phyloP scores from a whole-genome alignment of 2,329 filamentous ascomycete genomes.

The Colletotrichum navitas region DNA sequence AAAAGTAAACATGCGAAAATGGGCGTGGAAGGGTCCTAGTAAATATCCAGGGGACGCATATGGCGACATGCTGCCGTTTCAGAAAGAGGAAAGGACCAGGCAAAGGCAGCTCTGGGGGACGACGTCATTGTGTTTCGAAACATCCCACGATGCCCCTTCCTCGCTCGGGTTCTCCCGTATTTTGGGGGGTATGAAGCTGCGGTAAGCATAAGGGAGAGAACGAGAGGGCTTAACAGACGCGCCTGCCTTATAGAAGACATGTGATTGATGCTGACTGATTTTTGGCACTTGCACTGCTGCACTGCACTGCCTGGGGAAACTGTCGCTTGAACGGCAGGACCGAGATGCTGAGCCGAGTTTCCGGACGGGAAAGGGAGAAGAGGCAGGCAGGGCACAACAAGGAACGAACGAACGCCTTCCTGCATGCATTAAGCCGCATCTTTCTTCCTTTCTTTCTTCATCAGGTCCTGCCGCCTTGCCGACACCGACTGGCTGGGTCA shows the following conservation, averaged over 20 bases:
- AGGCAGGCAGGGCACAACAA: not conserved
- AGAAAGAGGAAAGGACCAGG: constrained; percentile 3
- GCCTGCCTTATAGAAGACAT: constrained; percentile 3
- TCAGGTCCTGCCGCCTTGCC: not conserved
- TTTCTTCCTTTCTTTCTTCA: not conserved
- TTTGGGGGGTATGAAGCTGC: constrained; percentile 23
- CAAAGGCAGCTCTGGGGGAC: not conserved
- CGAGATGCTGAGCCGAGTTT: not conserved
- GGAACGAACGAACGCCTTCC: not conserved
- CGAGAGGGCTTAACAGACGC: not conserved
- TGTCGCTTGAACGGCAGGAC: not conserved
- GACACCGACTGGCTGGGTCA: not conserved
- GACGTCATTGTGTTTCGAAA: constrained; percentile 42
- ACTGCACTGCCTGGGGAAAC: not conserved
- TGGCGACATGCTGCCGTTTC: constrained; percentile 17
- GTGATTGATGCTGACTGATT: not conserved
- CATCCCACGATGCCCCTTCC: constrained; percentile 41
- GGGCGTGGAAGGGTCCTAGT: not conserved
- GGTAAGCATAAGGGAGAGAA: constrained; percentile 4
- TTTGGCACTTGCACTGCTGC: not conserved
- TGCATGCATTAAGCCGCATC: constrained; percentile 1
- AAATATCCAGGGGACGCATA: not conserved
- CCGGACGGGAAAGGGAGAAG: not conserved
- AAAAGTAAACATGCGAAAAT: not conserved
- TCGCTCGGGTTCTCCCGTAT: constrained; percentile 31